Evolutionary conservation across 1,139 yeast genomes (phyloP).

Genomic region (Blastobotrys indianensis): DNA sequence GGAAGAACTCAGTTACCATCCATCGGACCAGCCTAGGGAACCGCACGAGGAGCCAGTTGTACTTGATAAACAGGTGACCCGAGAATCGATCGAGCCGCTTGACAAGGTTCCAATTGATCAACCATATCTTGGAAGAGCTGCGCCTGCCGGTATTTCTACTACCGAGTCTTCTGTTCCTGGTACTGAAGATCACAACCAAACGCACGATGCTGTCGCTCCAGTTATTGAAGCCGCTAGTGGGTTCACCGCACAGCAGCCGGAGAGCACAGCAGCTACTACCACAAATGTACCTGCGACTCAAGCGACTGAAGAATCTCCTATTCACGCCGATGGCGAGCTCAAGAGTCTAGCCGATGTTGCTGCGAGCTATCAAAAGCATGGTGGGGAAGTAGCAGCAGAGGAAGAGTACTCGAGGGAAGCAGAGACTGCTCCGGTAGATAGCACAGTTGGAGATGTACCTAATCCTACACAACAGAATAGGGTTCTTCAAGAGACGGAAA

Average conservation of each 20-base stretch:
- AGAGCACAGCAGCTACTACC: too few species aligned
- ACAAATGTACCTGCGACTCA: not conserved
- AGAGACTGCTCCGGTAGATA: not conserved
- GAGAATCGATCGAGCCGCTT: too few species aligned
- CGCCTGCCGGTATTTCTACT: too few species aligned
- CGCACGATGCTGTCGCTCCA: not conserved
- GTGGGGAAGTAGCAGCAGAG: constrained; percentile 2
- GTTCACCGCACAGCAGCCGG: not conserved
- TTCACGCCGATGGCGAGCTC: not conserved
- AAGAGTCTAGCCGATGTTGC: constrained; percentile 1
- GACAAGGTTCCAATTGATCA: not conserved
- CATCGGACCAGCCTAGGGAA: too few species aligned
- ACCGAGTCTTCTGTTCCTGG: too few species aligned
- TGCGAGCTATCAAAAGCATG: constrained; percentile 4
- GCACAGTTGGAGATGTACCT: not conserved
- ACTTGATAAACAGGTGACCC: too few species aligned
- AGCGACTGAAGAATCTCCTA: constrained; percentile 1
- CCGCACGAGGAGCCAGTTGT: too few species aligned
- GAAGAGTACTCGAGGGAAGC: constrained; percentile 5
- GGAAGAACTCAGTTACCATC: too few species aligned
- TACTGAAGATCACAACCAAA: too few species aligned
- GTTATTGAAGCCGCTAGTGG: constrained; percentile 2
- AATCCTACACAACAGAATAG: not conserved
- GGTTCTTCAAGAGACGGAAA: too few species aligned
- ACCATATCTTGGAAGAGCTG: too few species aligned